Percentiles rank a stretch among this genome's conserved stretches.
phyloP scores from a whole-genome alignment of 129 eudicot genomes.

The Rutidosis leptorrhynchoides region DNA sequence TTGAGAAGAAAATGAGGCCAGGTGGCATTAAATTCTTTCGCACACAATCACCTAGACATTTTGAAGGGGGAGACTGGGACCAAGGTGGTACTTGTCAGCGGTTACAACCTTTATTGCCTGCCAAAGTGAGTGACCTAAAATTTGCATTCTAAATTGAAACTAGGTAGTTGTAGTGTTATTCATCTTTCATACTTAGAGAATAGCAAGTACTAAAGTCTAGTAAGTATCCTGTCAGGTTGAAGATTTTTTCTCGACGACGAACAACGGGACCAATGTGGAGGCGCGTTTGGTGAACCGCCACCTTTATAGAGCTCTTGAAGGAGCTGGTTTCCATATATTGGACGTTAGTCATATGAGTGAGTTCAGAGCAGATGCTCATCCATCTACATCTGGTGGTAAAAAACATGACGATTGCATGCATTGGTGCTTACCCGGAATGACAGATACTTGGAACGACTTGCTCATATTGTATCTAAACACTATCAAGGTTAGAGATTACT shows the following conservation, averaged over 20 bases:
- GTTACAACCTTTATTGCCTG: constrained; percentile 52
- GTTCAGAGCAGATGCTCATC: constrained; percentile 94
- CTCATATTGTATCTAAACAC: constrained; percentile 46
- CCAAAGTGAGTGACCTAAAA: too few relatives aligned
- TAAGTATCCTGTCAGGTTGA: constrained; percentile 76
- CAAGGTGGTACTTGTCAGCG: constrained; percentile 93
- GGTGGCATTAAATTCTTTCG: constrained; percentile 56
- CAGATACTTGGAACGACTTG: constrained; percentile 92
- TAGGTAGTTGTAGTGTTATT: too few relatives aligned
- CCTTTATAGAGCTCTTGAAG: constrained; percentile 55
- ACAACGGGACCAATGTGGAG: constrained; percentile 87
- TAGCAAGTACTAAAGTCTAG: too few relatives aligned
- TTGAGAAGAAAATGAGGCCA: constrained; percentile 54
- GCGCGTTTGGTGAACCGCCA: constrained; percentile 75
- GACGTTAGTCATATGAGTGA: constrained; percentile 82
- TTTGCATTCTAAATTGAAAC: too few relatives aligned
- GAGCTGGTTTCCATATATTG: constrained; percentile 50
- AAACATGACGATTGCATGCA: constrained; percentile 98
- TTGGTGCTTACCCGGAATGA: constrained; percentile 94
- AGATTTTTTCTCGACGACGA: constrained; percentile 51
- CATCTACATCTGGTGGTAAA: constrained; percentile 87
- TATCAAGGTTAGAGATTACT: too few relatives aligned
- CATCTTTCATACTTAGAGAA: too few relatives aligned
- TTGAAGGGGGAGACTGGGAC: constrained; percentile 97
- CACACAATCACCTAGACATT: constrained; percentile 93